phyloP scores from a whole-genome alignment of 306 rosid species.

The Calophaca sinica region DNA sequence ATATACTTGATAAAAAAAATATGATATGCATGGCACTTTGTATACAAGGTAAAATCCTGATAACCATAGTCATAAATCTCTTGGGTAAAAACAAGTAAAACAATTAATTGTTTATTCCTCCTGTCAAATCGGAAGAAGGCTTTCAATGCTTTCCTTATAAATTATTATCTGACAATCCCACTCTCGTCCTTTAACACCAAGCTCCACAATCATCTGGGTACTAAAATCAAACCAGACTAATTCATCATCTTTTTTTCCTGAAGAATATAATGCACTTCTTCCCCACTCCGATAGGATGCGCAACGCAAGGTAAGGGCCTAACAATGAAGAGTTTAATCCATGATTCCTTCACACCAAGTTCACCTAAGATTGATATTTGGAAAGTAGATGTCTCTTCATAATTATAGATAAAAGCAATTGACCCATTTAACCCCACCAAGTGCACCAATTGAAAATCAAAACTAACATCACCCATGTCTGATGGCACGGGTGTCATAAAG shows the following conservation, averaged over 20 bases:
- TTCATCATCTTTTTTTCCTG: neutral
- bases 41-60: too few relatives aligned
- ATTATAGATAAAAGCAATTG: neutral
- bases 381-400: neutral
- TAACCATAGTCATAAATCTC: too few relatives aligned
- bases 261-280: neutral
- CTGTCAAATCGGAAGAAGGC: too few relatives aligned
- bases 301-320: neutral
- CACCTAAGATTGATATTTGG: constrained; percentile 9
- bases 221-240: neutral
- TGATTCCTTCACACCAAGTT: neutral
- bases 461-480: neutral
- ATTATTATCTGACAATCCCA: too few relatives aligned
- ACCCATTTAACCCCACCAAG: neutral
- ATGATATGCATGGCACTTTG: too few relatives aligned
- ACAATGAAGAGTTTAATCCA: neutral
- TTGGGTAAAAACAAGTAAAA: too few relatives aligned
- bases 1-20: too few relatives aligned
- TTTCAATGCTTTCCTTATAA: too few relatives aligned
- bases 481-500: neutral
- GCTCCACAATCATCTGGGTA: neutral
- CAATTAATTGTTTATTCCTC: too few relatives aligned
- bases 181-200: neutral
- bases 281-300: neutral
- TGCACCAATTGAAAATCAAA: neutral